phyloP scores from a whole-genome alignment of 305 asterid genomes.

The Rubia peregrina region DNA sequence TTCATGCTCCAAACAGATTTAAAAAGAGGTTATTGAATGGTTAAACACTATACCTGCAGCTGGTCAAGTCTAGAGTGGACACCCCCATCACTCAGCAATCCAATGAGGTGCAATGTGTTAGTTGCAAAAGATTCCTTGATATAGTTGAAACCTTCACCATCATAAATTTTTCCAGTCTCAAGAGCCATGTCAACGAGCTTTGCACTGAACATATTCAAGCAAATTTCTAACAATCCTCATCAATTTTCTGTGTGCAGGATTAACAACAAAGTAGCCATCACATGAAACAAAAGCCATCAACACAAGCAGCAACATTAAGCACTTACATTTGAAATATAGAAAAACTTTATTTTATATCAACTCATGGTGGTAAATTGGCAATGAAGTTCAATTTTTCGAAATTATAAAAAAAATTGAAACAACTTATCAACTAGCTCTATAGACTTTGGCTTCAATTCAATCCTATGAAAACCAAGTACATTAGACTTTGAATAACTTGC shows the following conservation, averaged over 20 bases:
- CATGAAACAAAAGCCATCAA: background rate
- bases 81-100: constrained; percentile 87
- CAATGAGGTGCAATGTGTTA: constrained; percentile 84
- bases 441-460: background rate
- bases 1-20: background rate
- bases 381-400: background rate
- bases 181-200: constrained; percentile 89
- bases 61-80: constrained; percentile 91
- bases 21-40: background rate
- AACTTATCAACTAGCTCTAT: background rate
- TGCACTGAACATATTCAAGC: constrained; percentile 41
- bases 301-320: too few relatives aligned
- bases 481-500: background rate
- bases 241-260: too few relatives aligned
- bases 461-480: background rate
- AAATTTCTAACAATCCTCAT: constrained; percentile 2
- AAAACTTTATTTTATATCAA: too few relatives aligned
- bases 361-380: background rate
- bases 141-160: constrained; percentile 69
- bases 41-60: constrained; percentile 46
- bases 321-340: too few relatives aligned
- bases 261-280: too few relatives aligned
- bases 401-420: too few relatives aligned
- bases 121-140: constrained; percentile 60
- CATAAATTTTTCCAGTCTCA: constrained; percentile 69